Percentiles rank a stretch among this genome's conserved stretches.
phyloP scores from a whole-genome alignment of 345 rosid species.

The Rhodomyrtus tomentosa region DNA sequence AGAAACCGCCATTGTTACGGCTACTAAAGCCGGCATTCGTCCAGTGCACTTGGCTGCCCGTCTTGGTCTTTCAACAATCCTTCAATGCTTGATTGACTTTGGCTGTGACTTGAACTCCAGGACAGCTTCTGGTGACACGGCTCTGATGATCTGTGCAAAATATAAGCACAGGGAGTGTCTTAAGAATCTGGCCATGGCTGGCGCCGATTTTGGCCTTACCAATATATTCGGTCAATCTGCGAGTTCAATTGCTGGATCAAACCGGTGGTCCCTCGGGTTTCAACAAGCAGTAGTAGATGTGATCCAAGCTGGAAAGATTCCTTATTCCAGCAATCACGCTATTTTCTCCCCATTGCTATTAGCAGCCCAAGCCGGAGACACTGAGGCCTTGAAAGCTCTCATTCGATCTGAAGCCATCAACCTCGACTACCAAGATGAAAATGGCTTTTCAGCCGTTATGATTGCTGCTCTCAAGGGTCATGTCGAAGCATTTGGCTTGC shows the following conservation, averaged over 20 bases:
- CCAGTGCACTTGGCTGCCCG: constrained; percentile 85
- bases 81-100: constrained; percentile 45
- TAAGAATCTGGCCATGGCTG: constrained; percentile 49
- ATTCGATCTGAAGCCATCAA: constrained; percentile 24
- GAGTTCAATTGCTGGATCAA: constrained; percentile 36
- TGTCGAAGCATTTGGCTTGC: constrained; percentile 57
- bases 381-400: constrained; percentile 45
- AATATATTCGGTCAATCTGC: constrained; percentile 41
- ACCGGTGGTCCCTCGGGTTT: constrained; percentile 60
- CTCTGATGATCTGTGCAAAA: constrained; percentile 56
- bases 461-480: constrained; percentile 74
- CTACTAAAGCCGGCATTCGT: constrained; percentile 36
- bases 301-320: constrained; percentile 44
- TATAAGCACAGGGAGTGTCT: constrained; percentile 51
- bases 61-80: constrained; percentile 35
- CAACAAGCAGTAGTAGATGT: constrained; percentile 48
- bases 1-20: constrained; percentile 43
- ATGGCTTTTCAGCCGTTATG: constrained; percentile 88
- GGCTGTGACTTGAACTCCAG: constrained; percentile 64
- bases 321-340: constrained; percentile 40
- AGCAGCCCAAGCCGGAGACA: constrained; percentile 60
- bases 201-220: constrained; percentile 77
- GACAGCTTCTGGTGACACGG: constrained; percentile 71
- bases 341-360: constrained; percentile 51
- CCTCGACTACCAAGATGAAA: constrained; percentile 69